Base-by-base conservation (phyloP, 1,284 basidiomycete species). In the Boletellus deceptivus region DNA sequence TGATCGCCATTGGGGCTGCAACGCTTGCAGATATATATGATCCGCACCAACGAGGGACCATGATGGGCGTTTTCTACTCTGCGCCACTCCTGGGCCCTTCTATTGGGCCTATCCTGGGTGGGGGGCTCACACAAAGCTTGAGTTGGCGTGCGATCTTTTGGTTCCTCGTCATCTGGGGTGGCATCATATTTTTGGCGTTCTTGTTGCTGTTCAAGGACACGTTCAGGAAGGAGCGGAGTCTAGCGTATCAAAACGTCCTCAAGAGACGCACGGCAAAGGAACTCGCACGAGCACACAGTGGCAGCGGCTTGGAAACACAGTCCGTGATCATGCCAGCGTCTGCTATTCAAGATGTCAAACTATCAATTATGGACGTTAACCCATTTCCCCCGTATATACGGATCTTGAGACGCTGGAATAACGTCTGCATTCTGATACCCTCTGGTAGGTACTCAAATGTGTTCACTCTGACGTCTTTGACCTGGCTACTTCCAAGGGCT, bases 1-100 rank as follows among this genome's bases (percentile, higher is more conserved):
- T 92, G 11, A 77, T 90, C 7, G 70, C 85, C 0, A 81, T 92
- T 35, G 92, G 91, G 6, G 89, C 91, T 0, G 91, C 89, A 4
- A 89, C 88, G 2, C 74, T 95, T 2, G 86, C 87, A 6, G 90
- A 93, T 61, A 87, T 93, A 27, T 93, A 84, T 60, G 90, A 93
- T 42, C 80, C 87, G 0, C 74, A 80, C 45, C 86, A 92, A 61
- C 75, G 92, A 25, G 92, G 92, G 1, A 79, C 80, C 2, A 91
- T 80, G 77, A 86, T 91, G 77, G 89, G 89, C 0, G 71, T 91
- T 18, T 91, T 84, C 65, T 91, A 90, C 60, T 75, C 77, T 18
- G 79, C 81, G 13, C 82, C 81, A 2, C 71, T 81, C 14, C 72
- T 83, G 13, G 82, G 88, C 0, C 82, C 82, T 3, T 75, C 85